A percentile compares a stretch with the other conserved stretches of the same genome.
These are phyloP conservation scores for Pseudocercospora musae DNA, from an alignment of 2,329 filamentous ascomycete genomes.

Conservation along the genomic window DNA sequence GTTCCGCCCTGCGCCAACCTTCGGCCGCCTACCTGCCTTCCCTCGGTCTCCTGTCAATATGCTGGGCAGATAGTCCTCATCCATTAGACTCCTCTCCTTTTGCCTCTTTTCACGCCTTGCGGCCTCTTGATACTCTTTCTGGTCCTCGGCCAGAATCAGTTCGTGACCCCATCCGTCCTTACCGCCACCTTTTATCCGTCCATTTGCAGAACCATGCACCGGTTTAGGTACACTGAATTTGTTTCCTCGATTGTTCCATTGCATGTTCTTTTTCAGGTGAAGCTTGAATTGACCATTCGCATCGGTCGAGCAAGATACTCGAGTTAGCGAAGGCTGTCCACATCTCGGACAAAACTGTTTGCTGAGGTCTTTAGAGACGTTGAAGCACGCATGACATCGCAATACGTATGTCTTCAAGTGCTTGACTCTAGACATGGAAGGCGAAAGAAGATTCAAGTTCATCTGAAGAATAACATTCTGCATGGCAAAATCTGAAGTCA, in stretches of 20 bases:
- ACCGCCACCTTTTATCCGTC: slow-evolving; percentile 69
- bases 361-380: slow-evolving; percentile 74
- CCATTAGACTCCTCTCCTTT: slow-evolving; percentile 82
- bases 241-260: slow-evolving; percentile 92
- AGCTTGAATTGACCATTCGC: slow-evolving; percentile 75
- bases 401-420: slow-evolving; percentile 85
- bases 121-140: slow-evolving; percentile 80
- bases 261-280: slow-evolving; percentile 90
- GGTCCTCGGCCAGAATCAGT: slow-evolving; percentile 86
- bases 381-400: slow-evolving; percentile 91
- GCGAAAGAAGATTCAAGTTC: slow-evolving; percentile 84
- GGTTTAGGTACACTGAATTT: slow-evolving; percentile 92
- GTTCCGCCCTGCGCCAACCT: slow-evolving; percentile 79
- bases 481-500: slow-evolving; percentile 96
- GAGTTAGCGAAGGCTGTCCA: slow-evolving; percentile 79
- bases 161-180: slow-evolving; percentile 82
- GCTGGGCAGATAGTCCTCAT: slow-evolving; percentile 84
- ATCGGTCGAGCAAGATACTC: slow-evolving; percentile 82
- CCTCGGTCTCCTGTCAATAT: slow-evolving; percentile 78
- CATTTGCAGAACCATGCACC: slow-evolving; percentile 73
- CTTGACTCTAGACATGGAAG: slow-evolving; percentile 73
- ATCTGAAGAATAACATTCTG: slow-evolving; percentile 94
- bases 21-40: slow-evolving; percentile 63
- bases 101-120: slow-evolving; percentile 59
- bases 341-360: slow-evolving; percentile 93